These are phyloP conservation scores for Gnomoniopsis smithogilvyi DNA, from an alignment of 2,329 filamentous ascomycete genomes.

Conservation along the genomic window DNA sequence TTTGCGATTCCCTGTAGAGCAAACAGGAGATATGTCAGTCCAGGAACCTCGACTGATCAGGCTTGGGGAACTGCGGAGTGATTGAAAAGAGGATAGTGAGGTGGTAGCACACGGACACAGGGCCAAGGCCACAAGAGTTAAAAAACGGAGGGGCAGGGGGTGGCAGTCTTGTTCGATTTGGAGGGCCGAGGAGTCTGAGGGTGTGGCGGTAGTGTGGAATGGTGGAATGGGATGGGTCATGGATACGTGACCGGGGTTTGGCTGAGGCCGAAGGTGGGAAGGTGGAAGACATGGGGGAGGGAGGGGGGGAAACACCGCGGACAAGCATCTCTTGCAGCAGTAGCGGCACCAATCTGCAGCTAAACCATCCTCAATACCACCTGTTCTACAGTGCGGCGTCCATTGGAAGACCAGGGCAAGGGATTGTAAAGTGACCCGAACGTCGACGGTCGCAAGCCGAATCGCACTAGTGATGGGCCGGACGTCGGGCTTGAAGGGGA, in stretches of 20 bases:
- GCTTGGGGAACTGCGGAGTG: constrained; percentile 45
- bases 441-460: constrained; percentile 21
- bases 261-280: constrained; percentile 27
- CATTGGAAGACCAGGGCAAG: constrained; percentile 6
- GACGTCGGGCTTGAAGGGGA: constrained; percentile 11
- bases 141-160: constrained; percentile 30
- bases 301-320: constrained; percentile 12
- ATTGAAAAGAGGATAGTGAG: constrained; percentile 49
- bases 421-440: constrained; percentile 2
- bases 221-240: neutral
- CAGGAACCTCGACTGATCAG: constrained; percentile 39
- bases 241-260: constrained; percentile 14
- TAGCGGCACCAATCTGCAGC: constrained; percentile 24
- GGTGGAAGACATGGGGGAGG: constrained; percentile 21
- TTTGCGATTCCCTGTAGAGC: constrained; percentile 35
- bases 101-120: constrained; percentile 45
- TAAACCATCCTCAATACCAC: constrained; percentile 19
- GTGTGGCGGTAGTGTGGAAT: constrained; percentile 6
- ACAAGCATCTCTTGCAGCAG: constrained; percentile 16
- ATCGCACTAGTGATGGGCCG: constrained; percentile 11
- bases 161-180: constrained; percentile 20
- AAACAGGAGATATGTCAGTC: constrained; percentile 37
- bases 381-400: constrained; percentile 15
- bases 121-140: constrained; percentile 37
- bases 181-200: constrained; percentile 8